Evolutionary conservation across 257 asterid genomes (phyloP).

Genomic region (Plantago major): DNA sequence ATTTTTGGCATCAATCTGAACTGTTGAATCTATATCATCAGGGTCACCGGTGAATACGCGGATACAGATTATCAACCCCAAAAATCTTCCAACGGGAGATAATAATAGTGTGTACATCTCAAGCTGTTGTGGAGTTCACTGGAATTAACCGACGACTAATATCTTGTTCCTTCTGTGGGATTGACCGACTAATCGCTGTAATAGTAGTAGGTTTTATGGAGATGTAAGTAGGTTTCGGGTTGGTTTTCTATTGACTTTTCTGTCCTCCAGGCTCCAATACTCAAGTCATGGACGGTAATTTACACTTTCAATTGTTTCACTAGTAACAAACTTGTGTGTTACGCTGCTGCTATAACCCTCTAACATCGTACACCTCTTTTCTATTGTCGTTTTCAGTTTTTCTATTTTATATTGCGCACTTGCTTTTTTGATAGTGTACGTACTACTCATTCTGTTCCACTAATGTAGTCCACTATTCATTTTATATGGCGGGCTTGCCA

Average conservation of each 20-base stretch:
- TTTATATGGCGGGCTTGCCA: no score
- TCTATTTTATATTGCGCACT: no score
- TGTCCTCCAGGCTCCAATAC: no score
- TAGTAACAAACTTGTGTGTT: neutral
- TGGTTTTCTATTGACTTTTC: neutral
- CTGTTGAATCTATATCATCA: constrained; percentile 14
- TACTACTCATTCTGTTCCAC: no score
- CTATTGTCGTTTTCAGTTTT: no score
- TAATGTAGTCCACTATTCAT: no score
- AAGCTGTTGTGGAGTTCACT: neutral
- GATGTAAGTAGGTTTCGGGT: constrained; percentile 8
- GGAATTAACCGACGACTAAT: neutral
- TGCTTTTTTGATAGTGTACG: no score
- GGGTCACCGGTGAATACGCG: constrained; percentile 71
- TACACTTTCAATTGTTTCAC: neutral
- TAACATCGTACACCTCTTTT: no score
- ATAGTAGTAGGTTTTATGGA: no score
- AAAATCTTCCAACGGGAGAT: neutral
- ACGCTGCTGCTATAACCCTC: no score
- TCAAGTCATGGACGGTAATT: neutral
- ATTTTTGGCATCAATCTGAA: neutral
- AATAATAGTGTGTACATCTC: neutral
- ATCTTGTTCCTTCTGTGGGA: no score
- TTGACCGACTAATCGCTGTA: no score
- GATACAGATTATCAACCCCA: constrained; percentile 34